Evolutionary conservation across 2,329 filamentous ascomycete species (phyloP), one percentile per base, ranked within the genome.

Genomic region (Alternaria atra): DNA sequence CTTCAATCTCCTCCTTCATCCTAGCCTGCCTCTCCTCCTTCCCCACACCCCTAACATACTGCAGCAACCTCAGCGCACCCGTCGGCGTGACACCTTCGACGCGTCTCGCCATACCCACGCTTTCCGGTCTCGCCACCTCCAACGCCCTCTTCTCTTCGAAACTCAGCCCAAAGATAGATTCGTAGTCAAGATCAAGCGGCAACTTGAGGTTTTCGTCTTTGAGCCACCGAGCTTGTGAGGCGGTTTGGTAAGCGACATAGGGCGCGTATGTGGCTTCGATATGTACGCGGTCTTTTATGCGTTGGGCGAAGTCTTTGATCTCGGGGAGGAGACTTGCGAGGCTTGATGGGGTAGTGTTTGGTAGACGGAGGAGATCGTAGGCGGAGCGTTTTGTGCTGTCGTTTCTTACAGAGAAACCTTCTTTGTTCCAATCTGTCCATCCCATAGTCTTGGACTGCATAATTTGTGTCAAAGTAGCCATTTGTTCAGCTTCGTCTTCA

Each of bases 241-340:
- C 84, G 27, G 84, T 84, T 77, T 98, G 93, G 70, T 89, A 87
- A 46, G 84, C 85, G 37, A 97, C 89, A 76, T 97, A 97, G 0
- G 94, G 94, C 1, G 91, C 92, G 77, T 99, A 99, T 3, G 87
- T 84, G 13, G 91, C 91, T 78, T 97, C 93, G 69, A 97, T 91
- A 42, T 86, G 85, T 7, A 97, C 90, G 43, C 94, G 87, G 53
- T 84, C 81, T 64, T 86, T 86, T 57, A 97, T 86, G 30, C 84
- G 84, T 0, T 83, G 71, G 0, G 87, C 74, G 78, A 86, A 93
- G 6, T 75, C 77, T 1, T 55, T 32, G 61, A 90, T 84, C 25
- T 80, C 83, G 4, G 85, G 90, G 6, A 96, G 80, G 20, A 86
- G 74, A 0, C 81, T 73, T 5, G 84, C 79, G 5, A 97, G 82